Conservation (phyloP, 164 flowering plant genomes). For the Magnolia sinica region DNA sequence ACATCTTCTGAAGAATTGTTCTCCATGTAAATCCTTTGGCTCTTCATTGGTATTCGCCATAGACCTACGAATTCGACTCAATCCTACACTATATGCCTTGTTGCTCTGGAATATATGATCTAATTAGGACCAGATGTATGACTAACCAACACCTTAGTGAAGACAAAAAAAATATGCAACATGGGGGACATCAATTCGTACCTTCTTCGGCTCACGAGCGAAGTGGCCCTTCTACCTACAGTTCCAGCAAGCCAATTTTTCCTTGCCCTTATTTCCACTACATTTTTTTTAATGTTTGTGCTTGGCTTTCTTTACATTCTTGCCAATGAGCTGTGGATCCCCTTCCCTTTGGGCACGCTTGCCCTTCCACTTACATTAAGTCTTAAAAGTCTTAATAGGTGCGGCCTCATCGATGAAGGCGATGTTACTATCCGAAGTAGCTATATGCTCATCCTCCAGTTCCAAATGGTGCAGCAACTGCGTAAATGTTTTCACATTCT, state of each 20-base stretch:
- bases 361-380: too few species aligned
- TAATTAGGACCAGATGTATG: background rate
- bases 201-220: background rate
- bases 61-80: background rate
- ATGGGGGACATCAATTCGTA: background rate
- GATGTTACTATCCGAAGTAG: background rate
- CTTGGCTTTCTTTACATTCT: background rate
- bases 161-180: background rate
- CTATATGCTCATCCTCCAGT: background rate
- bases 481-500: background rate
- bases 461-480: background rate
- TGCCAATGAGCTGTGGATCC: too few species aligned
- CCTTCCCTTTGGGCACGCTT: too few species aligned
- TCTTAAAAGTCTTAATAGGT: too few species aligned
- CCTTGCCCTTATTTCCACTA: background rate
- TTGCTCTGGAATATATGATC: background rate
- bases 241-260: background rate
- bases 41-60: too few species aligned
- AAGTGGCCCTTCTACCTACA: background rate
- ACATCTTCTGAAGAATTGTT: too few species aligned
- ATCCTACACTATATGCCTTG: background rate
- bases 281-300: background rate
- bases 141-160: background rate
- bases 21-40: too few species aligned
- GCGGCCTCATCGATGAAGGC: background rate